phyloP scores from a whole-genome alignment of 176 grass and related monocot species.

The Dendrocalamus sinicus region DNA sequence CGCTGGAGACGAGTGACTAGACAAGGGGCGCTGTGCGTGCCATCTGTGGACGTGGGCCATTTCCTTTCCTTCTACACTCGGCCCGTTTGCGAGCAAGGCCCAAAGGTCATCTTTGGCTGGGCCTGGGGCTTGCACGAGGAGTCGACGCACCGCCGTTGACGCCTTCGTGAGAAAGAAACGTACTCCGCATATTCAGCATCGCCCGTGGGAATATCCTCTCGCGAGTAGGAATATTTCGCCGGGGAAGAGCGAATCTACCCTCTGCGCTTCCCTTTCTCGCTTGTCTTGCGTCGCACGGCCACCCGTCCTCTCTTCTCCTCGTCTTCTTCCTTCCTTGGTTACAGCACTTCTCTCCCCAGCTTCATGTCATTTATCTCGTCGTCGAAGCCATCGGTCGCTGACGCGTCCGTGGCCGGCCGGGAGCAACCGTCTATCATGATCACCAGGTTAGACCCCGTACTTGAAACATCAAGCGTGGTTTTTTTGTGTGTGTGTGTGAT shows the following conservation, averaged over 20 bases:
- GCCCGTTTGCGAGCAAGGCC: not conserved
- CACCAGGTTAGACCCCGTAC: constrained; percentile 1
- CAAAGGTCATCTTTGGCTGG: not conserved
- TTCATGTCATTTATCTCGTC: not conserved
- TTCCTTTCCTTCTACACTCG: not conserved
- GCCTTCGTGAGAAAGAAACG: not conserved
- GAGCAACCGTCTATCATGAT: not conserved
- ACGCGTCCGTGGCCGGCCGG: not conserved
- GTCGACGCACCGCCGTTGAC: fast-evolving
- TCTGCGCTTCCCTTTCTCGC: not conserved
- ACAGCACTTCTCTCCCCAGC: not conserved
- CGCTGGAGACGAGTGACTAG: not conserved
- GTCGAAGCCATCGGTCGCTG: not conserved
- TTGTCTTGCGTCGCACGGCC: constrained; percentile 27
- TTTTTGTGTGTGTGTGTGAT: not conserved
- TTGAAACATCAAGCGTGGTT: not conserved
- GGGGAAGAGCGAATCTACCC: constrained; percentile 43
- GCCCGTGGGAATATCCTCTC: constrained; percentile 29
- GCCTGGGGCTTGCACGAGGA: not conserved
- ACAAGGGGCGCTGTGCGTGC: not conserved
- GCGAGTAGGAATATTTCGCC: constrained; percentile 46
- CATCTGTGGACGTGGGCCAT: constrained; percentile 18
- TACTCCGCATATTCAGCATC: not conserved
- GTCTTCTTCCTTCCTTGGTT: not conserved
- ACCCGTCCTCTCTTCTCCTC: not conserved